phyloP scores from a whole-genome alignment of 495 filamentous ascomycete species.

The Bombardia bombarda region DNA sequence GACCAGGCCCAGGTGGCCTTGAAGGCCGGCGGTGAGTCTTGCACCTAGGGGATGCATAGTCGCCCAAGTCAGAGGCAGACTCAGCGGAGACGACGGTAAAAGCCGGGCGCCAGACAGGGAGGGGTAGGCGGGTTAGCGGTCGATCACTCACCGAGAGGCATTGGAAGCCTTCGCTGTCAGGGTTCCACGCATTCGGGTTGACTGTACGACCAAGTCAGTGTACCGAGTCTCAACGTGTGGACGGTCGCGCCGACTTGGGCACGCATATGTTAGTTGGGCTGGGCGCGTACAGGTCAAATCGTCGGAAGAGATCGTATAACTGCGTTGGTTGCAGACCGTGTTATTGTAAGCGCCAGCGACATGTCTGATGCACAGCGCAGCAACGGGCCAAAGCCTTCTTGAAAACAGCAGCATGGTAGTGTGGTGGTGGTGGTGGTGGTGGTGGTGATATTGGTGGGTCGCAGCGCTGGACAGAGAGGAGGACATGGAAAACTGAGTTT shows the following conservation, averaged over 20 bases:
- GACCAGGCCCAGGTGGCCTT: conserved; percentile 24
- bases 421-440: too few relatives aligned
- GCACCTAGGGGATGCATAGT: conserved; percentile 7
- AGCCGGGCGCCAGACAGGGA: not conserved
- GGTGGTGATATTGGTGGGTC: too few relatives aligned
- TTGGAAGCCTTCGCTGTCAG: conserved; percentile 17
- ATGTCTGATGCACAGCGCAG: conserved; percentile 10
- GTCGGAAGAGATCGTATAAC: conserved; percentile 15
- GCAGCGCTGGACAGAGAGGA: too few relatives aligned
- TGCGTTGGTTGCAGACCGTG: conserved; percentile 15
- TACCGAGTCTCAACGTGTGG: too few relatives aligned
- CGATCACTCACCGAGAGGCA: conserved; percentile 19
- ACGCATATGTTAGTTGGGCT: not conserved
- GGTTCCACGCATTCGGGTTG: conserved; percentile 25
- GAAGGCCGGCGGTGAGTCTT: conserved; percentile 21
- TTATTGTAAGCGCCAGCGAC: conserved; percentile 12
- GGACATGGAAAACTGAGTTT: not conserved
- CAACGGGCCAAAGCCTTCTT: not conserved
- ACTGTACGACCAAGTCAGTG: conserved; percentile 6
- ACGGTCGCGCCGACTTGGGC: not conserved
- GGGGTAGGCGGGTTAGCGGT: conserved; percentile 2
- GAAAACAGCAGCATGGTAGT: conserved; percentile 6
- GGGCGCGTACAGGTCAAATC: conserved; percentile 16
- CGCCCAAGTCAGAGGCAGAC: not conserved
- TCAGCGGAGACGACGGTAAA: conserved; percentile 2